These are phyloP conservation scores for Fusarium mexicanum DNA, from an alignment of 2,329 filamentous ascomycete genomes.

Conservation along the genomic window DNA sequence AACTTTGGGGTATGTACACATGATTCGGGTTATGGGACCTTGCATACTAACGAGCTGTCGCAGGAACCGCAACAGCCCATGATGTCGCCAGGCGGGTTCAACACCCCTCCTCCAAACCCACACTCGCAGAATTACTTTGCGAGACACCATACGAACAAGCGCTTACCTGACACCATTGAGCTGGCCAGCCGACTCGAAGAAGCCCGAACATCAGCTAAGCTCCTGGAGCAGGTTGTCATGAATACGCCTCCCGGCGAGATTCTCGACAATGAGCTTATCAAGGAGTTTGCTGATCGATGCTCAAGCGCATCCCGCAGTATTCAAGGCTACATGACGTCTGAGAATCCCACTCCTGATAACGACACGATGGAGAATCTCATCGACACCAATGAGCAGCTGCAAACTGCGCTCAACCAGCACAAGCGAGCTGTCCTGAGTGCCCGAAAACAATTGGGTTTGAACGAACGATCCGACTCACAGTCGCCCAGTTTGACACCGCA, in stretches of 20 bases:
- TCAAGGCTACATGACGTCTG: slow-evolving; percentile 84
- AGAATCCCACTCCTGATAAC: slow-evolving; percentile 85
- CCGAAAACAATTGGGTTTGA: slow-evolving; percentile 62
- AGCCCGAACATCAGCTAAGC: slow-evolving; percentile 87
- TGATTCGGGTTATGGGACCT: not conserved
- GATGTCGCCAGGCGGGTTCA: slow-evolving; percentile 22
- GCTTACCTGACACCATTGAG: slow-evolving; percentile 76
- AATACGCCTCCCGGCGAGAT: slow-evolving; percentile 83
- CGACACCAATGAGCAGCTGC: slow-evolving; percentile 92
- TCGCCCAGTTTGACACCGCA: slow-evolving; percentile 43
- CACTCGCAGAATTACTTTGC: slow-evolving; percentile 68
- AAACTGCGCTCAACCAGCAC: slow-evolving; percentile 82
- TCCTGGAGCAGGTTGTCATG: slow-evolving; percentile 91
- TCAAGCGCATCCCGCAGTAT: slow-evolving; percentile 82
- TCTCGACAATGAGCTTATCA: slow-evolving; percentile 84
- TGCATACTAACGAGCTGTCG: slow-evolving; percentile 28
- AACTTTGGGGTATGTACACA: slow-evolving; percentile 58
- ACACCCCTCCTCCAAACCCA: slow-evolving; percentile 41
- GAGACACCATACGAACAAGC: slow-evolving; percentile 58
- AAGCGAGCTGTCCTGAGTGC: slow-evolving; percentile 79
- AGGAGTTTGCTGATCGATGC: slow-evolving; percentile 91
- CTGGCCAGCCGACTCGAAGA: slow-evolving; percentile 87
- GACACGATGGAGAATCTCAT: slow-evolving; percentile 94
- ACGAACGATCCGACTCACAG: slow-evolving; percentile 43
- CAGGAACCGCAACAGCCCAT: slow-evolving; percentile 30